A percentile compares a stretch with the other conserved stretches of the same genome.
Conservation (phyloP, 2,329 filamentous ascomycete genomes). For the Pseudofabraea citricarpa region DNA sequence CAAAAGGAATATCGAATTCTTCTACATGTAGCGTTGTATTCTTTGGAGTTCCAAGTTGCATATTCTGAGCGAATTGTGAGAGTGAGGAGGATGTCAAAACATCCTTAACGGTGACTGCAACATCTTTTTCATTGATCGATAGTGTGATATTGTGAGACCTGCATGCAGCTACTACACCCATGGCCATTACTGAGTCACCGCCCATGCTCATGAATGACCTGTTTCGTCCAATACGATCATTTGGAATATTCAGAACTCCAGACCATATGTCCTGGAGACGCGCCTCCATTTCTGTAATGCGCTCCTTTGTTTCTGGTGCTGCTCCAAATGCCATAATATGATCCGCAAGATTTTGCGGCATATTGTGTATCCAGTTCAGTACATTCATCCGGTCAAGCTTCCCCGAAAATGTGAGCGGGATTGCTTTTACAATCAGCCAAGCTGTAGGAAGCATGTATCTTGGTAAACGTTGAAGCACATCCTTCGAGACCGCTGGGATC, state of each 20-base stretch:
- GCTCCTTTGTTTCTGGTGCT: background rate
- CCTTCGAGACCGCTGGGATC: background rate
- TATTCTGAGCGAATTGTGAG: too few species aligned
- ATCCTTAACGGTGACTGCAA: too few species aligned
- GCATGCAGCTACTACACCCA: background rate
- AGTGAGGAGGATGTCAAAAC: too few species aligned
- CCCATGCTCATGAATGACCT: background rate
- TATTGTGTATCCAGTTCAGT: background rate
- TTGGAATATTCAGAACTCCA: background rate
- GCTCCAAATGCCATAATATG: background rate
- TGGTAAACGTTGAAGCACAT: conserved; percentile 1
- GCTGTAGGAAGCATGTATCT: conserved; percentile 3
- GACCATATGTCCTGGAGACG: background rate
- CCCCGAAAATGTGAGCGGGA: background rate
- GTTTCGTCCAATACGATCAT: background rate
- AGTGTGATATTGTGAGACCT: too few species aligned
- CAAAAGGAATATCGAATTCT: too few species aligned
- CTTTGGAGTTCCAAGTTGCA: too few species aligned
- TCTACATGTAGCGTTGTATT: too few species aligned
- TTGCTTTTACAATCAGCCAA: background rate
- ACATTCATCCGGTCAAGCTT: conserved; percentile 1
- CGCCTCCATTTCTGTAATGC: background rate
- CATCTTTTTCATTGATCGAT: too few species aligned
- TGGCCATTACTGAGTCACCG: background rate
- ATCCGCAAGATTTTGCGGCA: background rate